These are phyloP conservation scores for Sanguinoderma infundibulare DNA, from an alignment of 1,284 basidiomycete genomes.

Conservation along the genomic window DNA sequence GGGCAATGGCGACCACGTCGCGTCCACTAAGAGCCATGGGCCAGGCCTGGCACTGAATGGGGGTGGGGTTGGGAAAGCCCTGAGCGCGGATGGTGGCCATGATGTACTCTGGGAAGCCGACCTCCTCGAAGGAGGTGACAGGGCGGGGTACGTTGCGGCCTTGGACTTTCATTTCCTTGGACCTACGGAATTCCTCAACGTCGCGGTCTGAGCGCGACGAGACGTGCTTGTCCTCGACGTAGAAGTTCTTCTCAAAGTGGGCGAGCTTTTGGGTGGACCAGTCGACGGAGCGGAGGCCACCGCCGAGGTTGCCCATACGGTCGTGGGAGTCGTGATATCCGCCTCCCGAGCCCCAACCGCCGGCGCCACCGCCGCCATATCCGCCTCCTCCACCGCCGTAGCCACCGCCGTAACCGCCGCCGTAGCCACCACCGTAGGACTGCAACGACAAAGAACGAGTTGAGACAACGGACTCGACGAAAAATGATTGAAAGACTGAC, in stretches of 20 bases:
- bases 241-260: slow-evolving; percentile 97
- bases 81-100: slow-evolving; percentile 92
- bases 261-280: slow-evolving; percentile 80
- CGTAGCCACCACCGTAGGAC: slow-evolving; percentile 42
- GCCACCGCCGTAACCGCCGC: slow-evolving; percentile 35
- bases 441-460: slow-evolving; percentile 15
- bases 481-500: neutral
- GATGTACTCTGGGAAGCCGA: slow-evolving; percentile 96
- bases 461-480: neutral
- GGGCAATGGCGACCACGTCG: slow-evolving; percentile 96
- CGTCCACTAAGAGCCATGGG: slow-evolving; percentile 95
- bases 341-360: slow-evolving; percentile 59
- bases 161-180: slow-evolving; percentile 94
- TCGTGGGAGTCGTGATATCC: slow-evolving; percentile 66
- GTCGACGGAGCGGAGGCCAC: slow-evolving; percentile 84
- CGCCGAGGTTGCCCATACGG: slow-evolving; percentile 86
- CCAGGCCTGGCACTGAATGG: slow-evolving; percentile 99
- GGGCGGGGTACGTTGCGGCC: slow-evolving; percentile 90
- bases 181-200: slow-evolving; percentile 84
- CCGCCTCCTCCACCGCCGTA: slow-evolving; percentile 35
- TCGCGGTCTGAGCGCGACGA: slow-evolving; percentile 82
- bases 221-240: slow-evolving; percentile 91
- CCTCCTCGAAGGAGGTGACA: slow-evolving; percentile 91
- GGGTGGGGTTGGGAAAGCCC: slow-evolving; percentile 88
- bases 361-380: slow-evolving; percentile 49